A percentile compares a stretch with the other conserved stretches of the same genome.
These are phyloP conservation scores for Fraxinus xanthoxyloides DNA, from an alignment of 305 asterid genomes.

Conservation along the genomic window DNA sequence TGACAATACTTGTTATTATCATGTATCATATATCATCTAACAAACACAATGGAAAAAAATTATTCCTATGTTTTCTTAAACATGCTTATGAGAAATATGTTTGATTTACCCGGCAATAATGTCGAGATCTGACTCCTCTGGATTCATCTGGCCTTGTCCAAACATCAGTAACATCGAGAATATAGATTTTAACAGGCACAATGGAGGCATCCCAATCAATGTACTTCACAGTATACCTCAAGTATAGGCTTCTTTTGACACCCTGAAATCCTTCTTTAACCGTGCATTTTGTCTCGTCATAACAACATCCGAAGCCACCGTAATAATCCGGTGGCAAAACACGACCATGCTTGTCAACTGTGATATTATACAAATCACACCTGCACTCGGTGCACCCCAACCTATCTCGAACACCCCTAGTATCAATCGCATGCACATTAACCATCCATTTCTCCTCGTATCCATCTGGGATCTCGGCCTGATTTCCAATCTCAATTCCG, in stretches of 20 bases:
- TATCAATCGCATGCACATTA: conserved; percentile 49
- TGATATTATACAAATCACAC: conserved; percentile 44
- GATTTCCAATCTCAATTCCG: conserved; percentile 46
- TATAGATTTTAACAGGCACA: conserved; percentile 45
- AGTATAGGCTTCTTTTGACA: conserved; percentile 25
- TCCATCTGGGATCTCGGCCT: conserved; percentile 34
- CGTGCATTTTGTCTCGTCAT: conserved; percentile 37
- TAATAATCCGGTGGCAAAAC: conserved; percentile 26
- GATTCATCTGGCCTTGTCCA: conserved; percentile 31
- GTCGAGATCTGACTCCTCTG: conserved; percentile 26
- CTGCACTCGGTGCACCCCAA: conserved; percentile 45
- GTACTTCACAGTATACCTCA: conserved; percentile 49
- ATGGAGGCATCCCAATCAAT: conserved; percentile 41
- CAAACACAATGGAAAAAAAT: neutral
- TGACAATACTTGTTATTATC: neutral
- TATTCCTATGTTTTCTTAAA: neutral
- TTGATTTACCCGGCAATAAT: conserved; percentile 38
- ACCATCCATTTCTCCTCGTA: conserved; percentile 50
- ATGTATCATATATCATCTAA: neutral
- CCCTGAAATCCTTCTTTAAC: conserved; percentile 28
- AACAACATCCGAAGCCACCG: conserved; percentile 50
- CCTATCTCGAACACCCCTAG: conserved; percentile 36
- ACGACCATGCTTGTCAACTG: conserved; percentile 27
- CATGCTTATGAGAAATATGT: neutral
- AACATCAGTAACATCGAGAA: conserved; percentile 45